Evolutionary conservation across 139 green algal genomes (phyloP), one percentile per base, ranked within the genome.

Genomic region (Tetradesmus lagerheimii): DNA sequence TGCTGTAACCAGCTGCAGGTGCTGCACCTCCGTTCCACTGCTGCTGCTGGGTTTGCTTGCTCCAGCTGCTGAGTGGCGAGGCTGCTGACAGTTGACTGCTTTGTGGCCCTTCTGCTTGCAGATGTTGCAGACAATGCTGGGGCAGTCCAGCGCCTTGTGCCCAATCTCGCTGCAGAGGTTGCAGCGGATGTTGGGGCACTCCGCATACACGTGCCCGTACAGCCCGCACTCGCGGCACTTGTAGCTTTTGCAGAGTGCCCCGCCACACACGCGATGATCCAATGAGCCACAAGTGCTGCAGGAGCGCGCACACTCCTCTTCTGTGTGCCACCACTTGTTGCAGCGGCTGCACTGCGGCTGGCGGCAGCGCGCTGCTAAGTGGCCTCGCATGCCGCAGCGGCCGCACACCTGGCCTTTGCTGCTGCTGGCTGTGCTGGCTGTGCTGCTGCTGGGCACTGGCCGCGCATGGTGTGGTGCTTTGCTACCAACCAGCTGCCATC

Each of bases 51-150:
- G 71, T 79, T 79, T 79, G 71, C 71, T 79, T 79, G 71, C 71
- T 38, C 31, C 82, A 57, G 57, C 47, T 41, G 80, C 47, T 34
- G 27, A 18, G 37, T 64, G 38, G 25, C 82, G 29, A 16, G 64
- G 62, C 25, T 62, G 37, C 34, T 37, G 25, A 27, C 83, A 88
- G 83, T 88, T 29, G 23, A 80, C 20, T 15, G 83, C 83, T 64
- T 88, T 88, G 64, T 88, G 83, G 8, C 83, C 83, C 64, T 80
- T 62, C 83, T 80, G 62, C 83, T 88, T 88, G 83, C 83, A 88
- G 27, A 88, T 62, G 64, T 88, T 88, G 64, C 83, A 88, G 11
- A 88, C 38, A 6, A 88, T 88, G 64, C 62, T 88, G 37, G 83
- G 83, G 35, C 83, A 88, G 35, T 88, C 83, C 38, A 88, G 83